Percentiles rank a stretch among this genome's conserved stretches.
Conservation (phyloP, 371 early-diverging fungal genomes). For the Vairimorpha necatrix region DNA sequence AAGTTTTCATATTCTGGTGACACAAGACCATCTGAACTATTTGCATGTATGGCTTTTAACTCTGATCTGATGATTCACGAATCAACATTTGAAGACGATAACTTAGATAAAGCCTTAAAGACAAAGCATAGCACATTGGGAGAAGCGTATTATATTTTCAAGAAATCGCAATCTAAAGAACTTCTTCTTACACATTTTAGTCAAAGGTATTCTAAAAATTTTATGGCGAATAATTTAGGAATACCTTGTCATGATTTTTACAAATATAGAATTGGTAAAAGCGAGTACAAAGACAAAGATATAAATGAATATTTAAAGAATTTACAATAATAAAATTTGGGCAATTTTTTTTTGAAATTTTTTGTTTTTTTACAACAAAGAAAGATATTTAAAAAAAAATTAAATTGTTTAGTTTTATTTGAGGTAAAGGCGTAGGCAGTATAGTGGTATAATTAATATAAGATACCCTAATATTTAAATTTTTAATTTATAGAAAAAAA, state of each 20-base stretch:
- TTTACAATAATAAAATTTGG: background rate
- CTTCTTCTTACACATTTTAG: conserved; percentile 90
- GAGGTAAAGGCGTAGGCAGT: no score
- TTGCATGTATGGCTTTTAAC: conserved; percentile 69
- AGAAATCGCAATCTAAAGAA: conserved; percentile 72
- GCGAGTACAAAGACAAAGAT: background rate
- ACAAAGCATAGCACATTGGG: conserved; percentile 80
- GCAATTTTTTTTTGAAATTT: no score
- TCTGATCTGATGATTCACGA: conserved; percentile 81
- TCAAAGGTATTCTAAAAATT: conserved; percentile 68
- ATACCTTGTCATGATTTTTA: conserved; percentile 36
- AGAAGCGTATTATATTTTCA: conserved; percentile 74
- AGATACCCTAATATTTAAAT: no score
- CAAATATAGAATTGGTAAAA: conserved; percentile 14
- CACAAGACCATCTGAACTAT: conserved; percentile 75
- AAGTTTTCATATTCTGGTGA: conserved; percentile 78
- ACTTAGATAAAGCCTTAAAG: conserved; percentile 71
- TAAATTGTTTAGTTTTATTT: no score
- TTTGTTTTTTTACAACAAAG: no score
- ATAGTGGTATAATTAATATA: no score
- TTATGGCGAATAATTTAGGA: background rate
- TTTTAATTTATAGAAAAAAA: no score
- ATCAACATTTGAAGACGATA: conserved; percentile 79
- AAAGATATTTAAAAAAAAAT: no score
- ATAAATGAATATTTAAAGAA: background rate